Evolutionary conservation across 176 grass and related monocot species (phyloP).

Genomic region (Zoysia pacifica): DNA sequence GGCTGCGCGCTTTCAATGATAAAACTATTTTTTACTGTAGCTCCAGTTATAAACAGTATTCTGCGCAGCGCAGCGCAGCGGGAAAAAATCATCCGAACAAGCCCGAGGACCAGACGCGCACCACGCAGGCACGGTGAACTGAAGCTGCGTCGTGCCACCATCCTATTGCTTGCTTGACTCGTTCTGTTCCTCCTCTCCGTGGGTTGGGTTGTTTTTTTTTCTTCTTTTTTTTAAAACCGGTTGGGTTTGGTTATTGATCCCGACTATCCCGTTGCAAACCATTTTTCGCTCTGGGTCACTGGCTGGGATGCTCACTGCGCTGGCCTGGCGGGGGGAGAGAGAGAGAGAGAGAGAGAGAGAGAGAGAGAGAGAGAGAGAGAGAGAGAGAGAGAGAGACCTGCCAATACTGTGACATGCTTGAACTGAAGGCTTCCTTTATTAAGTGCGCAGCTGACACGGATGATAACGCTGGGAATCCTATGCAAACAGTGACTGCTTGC

Average conservation of each 20-base stretch:
- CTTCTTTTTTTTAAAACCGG: no score
- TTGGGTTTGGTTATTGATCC: neutral
- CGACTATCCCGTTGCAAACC: neutral
- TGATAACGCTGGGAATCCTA: constrained; percentile 37
- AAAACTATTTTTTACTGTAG: no score
- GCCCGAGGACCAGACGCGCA: no score
- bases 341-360: neutral
- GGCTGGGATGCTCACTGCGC: neutral
- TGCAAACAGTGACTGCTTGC: neutral
- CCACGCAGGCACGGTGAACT: no score
- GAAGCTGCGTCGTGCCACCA: neutral
- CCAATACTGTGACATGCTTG: constrained; percentile 21
- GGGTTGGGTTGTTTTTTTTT: no score
- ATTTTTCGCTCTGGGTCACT: neutral
- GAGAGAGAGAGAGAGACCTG: neutral
- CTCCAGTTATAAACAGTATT: no score
- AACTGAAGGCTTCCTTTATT: constrained; percentile 37
- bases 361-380: neutral
- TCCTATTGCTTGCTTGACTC: neutral
- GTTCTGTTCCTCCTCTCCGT: no score
- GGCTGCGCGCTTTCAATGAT: no score
- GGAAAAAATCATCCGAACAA: no score
- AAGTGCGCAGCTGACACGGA: constrained; percentile 6
- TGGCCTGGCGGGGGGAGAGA: neutral
- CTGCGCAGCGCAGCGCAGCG: no score